Conservation (phyloP, 1,284 basidiomycete genomes). For the Laetiporus sulphureus region DNA sequence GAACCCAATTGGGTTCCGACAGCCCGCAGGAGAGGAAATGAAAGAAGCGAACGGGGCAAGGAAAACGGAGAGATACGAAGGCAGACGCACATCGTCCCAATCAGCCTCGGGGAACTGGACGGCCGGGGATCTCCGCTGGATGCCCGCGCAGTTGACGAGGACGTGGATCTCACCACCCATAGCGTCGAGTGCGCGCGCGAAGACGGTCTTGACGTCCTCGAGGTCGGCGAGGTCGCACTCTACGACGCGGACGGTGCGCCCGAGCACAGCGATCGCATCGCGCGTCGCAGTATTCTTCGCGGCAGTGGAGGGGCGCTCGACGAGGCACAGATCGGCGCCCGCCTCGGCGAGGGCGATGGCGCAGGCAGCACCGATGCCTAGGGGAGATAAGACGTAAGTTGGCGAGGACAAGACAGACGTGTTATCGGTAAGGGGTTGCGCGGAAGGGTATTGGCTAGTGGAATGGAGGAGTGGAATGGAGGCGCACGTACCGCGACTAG, state of each 20-base stretch:
- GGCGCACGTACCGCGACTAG: conserved; percentile 32
- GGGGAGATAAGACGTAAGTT: conserved; percentile 14
- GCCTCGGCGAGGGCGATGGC: conserved; percentile 70
- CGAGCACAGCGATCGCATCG: conserved; percentile 43
- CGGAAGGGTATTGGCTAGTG: too few relatives aligned
- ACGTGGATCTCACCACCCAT: conserved; percentile 73
- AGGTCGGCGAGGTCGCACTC: conserved; percentile 74
- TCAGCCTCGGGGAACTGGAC: conserved; percentile 80
- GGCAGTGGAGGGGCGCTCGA: conserved; percentile 46
- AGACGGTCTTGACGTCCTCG: conserved; percentile 57
- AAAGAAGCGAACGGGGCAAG: conserved; percentile 5
- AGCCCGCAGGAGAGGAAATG: conserved; percentile 5
- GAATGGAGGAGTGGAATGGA: conserved; percentile 15
- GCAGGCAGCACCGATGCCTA: conserved; percentile 71
- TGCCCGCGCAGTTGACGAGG: conserved; percentile 92
- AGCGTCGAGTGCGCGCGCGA: conserved; percentile 55
- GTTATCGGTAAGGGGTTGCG: too few relatives aligned
- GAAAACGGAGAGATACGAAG: conserved; percentile 5
- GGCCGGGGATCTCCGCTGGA: conserved; percentile 81
- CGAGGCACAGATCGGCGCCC: conserved; percentile 79
- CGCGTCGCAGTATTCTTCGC: conserved; percentile 50
- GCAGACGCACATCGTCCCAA: conserved; percentile 78
- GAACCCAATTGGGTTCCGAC: too few relatives aligned
- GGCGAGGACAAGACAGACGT: too few relatives aligned
- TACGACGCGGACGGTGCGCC: conserved; percentile 44